Evolutionary conservation across 2,329 filamentous ascomycete genomes (phyloP), one percentile per base, ranked within the genome.

Genomic region (Ampelomyces quisqualis): DNA sequence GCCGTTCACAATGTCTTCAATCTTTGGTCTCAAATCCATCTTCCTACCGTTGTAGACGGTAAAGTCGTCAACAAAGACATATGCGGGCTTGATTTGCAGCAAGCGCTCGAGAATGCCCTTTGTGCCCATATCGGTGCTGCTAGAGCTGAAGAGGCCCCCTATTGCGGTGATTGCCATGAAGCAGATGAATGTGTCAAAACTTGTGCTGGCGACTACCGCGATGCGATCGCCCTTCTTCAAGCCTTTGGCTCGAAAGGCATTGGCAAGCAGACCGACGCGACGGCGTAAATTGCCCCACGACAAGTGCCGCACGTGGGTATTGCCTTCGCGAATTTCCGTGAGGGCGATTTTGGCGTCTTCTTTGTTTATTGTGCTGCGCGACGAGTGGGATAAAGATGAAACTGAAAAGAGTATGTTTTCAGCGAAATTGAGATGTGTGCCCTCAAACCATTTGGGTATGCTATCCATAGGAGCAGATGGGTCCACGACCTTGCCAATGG

Each of bases 1-100:
- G 0, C 85, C 86, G 1, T 71, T 64, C 0, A 84, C 74, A 13
- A 89, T 76, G 24, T 84, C 79, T 18, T 67, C 65, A 70, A 94
- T 91, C 70, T 93, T 93, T 0, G 73, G 67, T 4, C 85, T 74
- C 26, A 94, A 71, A 57, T 93, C 86, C 17, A 86, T 73, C 1
- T 73, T 79, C 65, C 86, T 88, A 31, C 86, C 86, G 53, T 91
- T 91, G 55, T 94, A 94, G 2, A 91, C 70, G 0, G 88, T 79
- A 24, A 77, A 81, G 55, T 93, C 88, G 55, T 95, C 89, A 58
- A 91, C 82, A 61, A 94, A 93, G n/a, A 95, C 74, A 61, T 81
- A 87, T 66, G 80, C 84, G 3, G 89, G 88, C 51, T 83, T 76
- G 45, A 93, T 82, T 71, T 93, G 88, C 34, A 82, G 69, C 18